phyloP scores from a whole-genome alignment of 805 yeast species.

The Pachysolen tannophilus region DNA sequence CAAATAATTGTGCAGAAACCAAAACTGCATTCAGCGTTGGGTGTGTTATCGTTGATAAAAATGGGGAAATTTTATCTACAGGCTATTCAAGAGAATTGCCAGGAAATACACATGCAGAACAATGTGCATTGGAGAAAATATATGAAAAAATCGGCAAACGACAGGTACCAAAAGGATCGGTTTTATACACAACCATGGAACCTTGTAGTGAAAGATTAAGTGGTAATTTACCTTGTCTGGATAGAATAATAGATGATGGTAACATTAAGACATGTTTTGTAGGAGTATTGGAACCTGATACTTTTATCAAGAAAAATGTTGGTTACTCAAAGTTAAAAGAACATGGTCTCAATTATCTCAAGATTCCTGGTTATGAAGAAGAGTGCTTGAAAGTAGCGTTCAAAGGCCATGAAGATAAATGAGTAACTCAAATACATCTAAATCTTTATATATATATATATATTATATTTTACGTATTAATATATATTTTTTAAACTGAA shows the following conservation, averaged over 20 bases:
- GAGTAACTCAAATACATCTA: too few relatives aligned
- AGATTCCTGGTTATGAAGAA: slow-evolving; percentile 77
- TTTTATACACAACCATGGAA: slow-evolving; percentile 93
- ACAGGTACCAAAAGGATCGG: slow-evolving; percentile 65
- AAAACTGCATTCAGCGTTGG: slow-evolving; percentile 93
- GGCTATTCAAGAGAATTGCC: slow-evolving; percentile 89
- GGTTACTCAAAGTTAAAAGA: slow-evolving; percentile 48
- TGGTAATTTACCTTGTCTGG: slow-evolving; percentile 85
- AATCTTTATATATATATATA: too few relatives aligned
- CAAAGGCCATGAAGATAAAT: slow-evolving; percentile 49
- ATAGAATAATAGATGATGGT: slow-evolving; percentile 52
- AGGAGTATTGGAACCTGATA: slow-evolving; percentile 86
- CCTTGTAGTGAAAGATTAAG: slow-evolving; percentile 88
- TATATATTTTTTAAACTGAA: too few relatives aligned
- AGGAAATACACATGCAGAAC: slow-evolving; percentile 98
- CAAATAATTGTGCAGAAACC: slow-evolving; percentile 73
- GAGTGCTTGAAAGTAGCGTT: slow-evolving; percentile 62
- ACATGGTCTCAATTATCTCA: slow-evolving; percentile 61
- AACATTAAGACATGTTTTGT: slow-evolving; percentile 73
- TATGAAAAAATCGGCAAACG: slow-evolving; percentile 24
- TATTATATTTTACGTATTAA: too few relatives aligned
- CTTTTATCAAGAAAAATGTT: slow-evolving; percentile 73
- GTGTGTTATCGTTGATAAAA: slow-evolving; percentile 66
- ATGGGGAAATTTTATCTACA: slow-evolving; percentile 55
- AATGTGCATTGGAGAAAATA: slow-evolving; percentile 81